Conservation (phyloP, 495 filamentous ascomycete genomes). For the Cryomyces minteri region DNA sequence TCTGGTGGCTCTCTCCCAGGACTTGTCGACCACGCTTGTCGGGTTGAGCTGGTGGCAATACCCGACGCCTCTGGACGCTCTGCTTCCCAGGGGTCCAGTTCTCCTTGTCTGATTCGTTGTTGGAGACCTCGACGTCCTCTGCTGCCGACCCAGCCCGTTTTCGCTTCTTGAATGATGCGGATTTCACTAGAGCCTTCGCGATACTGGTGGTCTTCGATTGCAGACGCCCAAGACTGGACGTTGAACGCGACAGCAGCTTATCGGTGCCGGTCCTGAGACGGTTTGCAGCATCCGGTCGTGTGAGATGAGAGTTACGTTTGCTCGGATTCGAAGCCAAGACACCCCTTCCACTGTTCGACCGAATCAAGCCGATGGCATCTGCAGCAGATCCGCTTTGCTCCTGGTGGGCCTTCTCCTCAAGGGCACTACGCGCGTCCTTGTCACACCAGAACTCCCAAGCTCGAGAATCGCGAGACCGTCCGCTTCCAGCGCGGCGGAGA, state of each 20-base stretch:
- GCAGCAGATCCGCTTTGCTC: constrained; percentile 52
- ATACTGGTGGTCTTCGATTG: constrained; percentile 25
- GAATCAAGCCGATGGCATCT: constrained; percentile 48
- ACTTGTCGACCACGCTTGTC: neutral
- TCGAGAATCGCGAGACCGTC: constrained; percentile 63
- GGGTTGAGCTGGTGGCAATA: neutral
- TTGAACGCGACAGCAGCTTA: constrained; percentile 33
- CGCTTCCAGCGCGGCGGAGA: constrained; percentile 21
- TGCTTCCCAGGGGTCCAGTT: constrained; percentile 48
- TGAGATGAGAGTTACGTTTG: constrained; percentile 35
- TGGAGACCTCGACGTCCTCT: constrained; percentile 24
- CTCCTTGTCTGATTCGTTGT: constrained; percentile 80
- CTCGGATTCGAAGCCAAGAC: constrained; percentile 29
- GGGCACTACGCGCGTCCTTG: constrained; percentile 47
- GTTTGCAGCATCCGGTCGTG: constrained; percentile 6
- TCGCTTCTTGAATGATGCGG: constrained; percentile 5
- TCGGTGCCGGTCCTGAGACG: constrained; percentile 8
- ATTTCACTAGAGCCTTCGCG: neutral
- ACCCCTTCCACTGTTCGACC: constrained; percentile 36
- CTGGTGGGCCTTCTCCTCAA: constrained; percentile 54
- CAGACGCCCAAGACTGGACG: constrained; percentile 48
- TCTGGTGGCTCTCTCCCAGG: constrained; percentile 2
- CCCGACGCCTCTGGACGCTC: neutral
- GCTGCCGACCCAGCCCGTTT: constrained; percentile 1
- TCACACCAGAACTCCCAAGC: constrained; percentile 76